A percentile compares a stretch with the other conserved stretches of the same genome.
phyloP scores from a whole-genome alignment of 106 monocot genomes.

The Dendrobium nobile region DNA sequence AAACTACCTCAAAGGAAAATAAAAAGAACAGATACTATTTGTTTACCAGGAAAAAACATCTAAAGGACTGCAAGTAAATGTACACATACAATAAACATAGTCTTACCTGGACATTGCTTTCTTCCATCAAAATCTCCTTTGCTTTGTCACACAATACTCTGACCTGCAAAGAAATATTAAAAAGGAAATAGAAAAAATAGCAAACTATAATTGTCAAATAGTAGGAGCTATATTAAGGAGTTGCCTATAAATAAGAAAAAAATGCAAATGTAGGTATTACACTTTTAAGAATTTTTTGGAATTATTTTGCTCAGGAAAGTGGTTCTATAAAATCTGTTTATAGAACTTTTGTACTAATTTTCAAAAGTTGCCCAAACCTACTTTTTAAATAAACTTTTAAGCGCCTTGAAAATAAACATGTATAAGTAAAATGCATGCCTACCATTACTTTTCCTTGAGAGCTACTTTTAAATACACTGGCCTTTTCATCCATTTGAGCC shows the following conservation, averaged over 20 bases:
- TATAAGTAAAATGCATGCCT: background rate
- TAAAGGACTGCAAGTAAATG: background rate
- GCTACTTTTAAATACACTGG: background rate
- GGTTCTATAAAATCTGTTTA: background rate
- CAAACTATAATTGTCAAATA: background rate
- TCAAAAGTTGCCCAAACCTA: background rate
- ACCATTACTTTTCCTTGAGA: background rate
- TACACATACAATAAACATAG: background rate
- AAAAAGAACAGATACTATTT: background rate
- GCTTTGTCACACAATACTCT: conserved; percentile 85
- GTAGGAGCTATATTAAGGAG: background rate
- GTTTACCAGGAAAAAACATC: background rate
- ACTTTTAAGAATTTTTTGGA: background rate
- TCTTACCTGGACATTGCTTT: conserved; percentile 95
- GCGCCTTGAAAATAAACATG: background rate
- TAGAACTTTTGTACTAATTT: background rate
- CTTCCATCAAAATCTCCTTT: conserved; percentile 97
- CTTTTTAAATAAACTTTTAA: background rate
- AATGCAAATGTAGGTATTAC: background rate
- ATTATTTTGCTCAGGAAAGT: background rate
- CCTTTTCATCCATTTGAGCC: background rate
- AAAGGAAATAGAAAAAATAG: background rate
- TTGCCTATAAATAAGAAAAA: background rate
- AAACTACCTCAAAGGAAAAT: background rate
- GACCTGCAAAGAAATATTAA: conserved; percentile 42